Evolutionary conservation across 768 basidiomycete species (phyloP), one percentile per base, ranked within the genome.

Genomic region (Boletus barrowsii): DNA sequence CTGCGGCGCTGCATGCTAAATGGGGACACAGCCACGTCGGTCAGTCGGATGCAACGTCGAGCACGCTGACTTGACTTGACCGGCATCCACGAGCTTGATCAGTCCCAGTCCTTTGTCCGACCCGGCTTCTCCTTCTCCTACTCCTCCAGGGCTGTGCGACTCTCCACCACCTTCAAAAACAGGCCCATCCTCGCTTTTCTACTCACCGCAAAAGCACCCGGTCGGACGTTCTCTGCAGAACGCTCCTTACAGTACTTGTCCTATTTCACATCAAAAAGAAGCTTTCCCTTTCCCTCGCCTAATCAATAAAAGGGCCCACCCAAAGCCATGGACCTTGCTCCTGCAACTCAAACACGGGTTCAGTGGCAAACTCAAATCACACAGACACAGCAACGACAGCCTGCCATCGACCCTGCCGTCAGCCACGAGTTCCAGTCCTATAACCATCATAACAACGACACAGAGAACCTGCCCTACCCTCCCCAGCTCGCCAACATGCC

Each of bases 1-100:
- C 68, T 70, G 68, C 65, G 68, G 68, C 68, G 54, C 63, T 70
- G 69, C 60, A 60, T 56, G 53, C 57, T 69, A 67, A 66, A 69
- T 69, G 61, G 59, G 56, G 57, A 59, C 68, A 70, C 68, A 71
- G 68, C 68, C 68, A 70, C 68, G 54, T 67, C 58, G 55, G 63
- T 54, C 44, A 26, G 59, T 74, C 66, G 73, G 71, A 47, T 68
- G 59, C 56, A 73, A 73, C 77, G 56, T 51, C 58, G 55, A 57
- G 56, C 59, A 55, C 53, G 51, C 32, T 46, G 40, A 26, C 24
- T 10, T 22, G 22, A 22, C 22, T 22, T 3, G 54, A 13, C 49
- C 51, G 53, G 47, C 13, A 30, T 10, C 29, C 47, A 58, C 55
- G 52, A 52, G 49, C 49, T 10, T 26, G 57, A 54, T 60, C 53